These are phyloP conservation scores for Fusarium albosuccineum DNA, from an alignment of 2,329 filamentous ascomycete species.

Conservation along the genomic window DNA sequence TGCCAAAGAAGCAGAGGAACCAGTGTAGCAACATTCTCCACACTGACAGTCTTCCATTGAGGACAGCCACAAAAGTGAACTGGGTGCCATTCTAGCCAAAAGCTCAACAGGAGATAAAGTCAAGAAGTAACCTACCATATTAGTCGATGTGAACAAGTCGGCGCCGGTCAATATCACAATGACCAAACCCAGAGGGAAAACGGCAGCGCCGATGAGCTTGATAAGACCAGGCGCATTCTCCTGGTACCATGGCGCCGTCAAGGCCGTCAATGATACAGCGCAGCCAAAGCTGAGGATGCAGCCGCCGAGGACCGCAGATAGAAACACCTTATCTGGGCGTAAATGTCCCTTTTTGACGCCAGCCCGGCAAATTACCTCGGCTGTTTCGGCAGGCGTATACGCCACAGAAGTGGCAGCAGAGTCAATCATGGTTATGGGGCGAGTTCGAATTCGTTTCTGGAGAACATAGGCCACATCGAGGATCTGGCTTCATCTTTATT, in stretches of 20 bases:
- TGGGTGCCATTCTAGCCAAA: neutral
- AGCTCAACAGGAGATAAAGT: no score
- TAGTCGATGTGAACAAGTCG: conserved; percentile 41
- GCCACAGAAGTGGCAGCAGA: conserved; percentile 15
- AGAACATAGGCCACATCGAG: no score
- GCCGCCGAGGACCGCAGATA: conserved; percentile 37
- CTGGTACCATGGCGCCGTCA: conserved; percentile 42
- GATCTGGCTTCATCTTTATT: neutral
- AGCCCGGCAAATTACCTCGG: conserved; percentile 37
- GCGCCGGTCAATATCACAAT: conserved; percentile 39
- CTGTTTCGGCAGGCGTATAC: conserved; percentile 40
- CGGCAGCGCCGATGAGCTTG: conserved; percentile 39
- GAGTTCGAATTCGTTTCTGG: no score
- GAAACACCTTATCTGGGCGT: conserved; percentile 39
- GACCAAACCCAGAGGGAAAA: conserved; percentile 41
- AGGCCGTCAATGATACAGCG: conserved; percentile 36
- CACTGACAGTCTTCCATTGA: conserved; percentile 35
- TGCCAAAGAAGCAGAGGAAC: conserved; percentile 62
- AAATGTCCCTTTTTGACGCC: conserved; percentile 37
- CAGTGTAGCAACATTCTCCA: conserved; percentile 51
- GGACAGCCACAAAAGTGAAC: conserved; percentile 42
- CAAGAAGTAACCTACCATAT: conserved; percentile 30
- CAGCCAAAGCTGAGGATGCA: conserved; percentile 43
- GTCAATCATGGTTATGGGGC: neutral
- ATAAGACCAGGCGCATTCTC: conserved; percentile 42